Evolutionary conservation across 2,329 filamentous ascomycete species (phyloP), one percentile per base, ranked within the genome.

Genomic region (Mycosphaerella sp.): DNA sequence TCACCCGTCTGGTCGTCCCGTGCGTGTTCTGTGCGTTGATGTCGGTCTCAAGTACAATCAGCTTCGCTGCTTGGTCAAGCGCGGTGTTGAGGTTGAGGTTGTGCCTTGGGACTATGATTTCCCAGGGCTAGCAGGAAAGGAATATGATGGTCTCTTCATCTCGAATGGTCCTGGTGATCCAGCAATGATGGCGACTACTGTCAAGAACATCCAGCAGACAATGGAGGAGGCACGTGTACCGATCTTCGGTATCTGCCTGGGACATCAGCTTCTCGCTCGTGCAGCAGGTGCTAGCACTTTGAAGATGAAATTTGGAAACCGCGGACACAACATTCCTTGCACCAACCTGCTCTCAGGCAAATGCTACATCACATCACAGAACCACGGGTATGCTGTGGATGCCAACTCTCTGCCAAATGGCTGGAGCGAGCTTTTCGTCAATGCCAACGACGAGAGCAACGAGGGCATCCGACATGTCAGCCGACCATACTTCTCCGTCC

Each of bases 231-330:
- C 85, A 61, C 80, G 83, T 61, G 91, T 84, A 6, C 91, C 91
- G 6, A 85, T 97, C 57, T 96, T 97, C 62, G 91, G 91, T 75
- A 97, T 97, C 67, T 97, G 91, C 75, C 74, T 97, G 62, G 91
- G 91, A 51, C 91, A 97, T 70, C 91, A 97, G 73, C 79, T 97
- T 61, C 82, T 97, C 46, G 89, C 91, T 48, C 81, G 89, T 62
- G 89, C 91, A 52, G 83, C 89, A 28, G 91, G 91, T 49, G 91
- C 90, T 41, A 78, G 78, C 41, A 97, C 93, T 0, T 72, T 79
- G 65, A 98, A 98, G 79, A 95, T 98, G 89, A 97, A 97, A 79
- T 98, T 96, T 66, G 93, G 93, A 75, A 98, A 98, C 75, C 88
- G 93, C 65, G 93, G 91, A 39, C 89, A 95, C 77, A 98, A 98